Evolutionary conservation across 768 basidiomycete species (phyloP).

Genomic region (Trametes maxima): DNA sequence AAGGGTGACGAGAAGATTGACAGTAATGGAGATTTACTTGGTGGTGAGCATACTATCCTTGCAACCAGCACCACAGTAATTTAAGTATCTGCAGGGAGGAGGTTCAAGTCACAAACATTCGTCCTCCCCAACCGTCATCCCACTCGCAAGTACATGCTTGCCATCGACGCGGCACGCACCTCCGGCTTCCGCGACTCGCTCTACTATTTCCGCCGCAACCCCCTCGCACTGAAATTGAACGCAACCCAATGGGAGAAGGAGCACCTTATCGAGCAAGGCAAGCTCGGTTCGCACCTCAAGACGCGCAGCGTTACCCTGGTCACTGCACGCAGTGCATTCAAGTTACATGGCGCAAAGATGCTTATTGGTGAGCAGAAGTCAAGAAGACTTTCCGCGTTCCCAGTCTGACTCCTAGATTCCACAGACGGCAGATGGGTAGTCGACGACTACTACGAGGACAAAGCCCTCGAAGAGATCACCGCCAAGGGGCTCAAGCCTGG

Average conservation of each 20-base stretch:
- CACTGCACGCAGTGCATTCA: constrained; percentile 90
- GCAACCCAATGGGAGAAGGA: constrained; percentile 92
- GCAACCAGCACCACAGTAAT: neutral
- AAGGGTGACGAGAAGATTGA: constrained; percentile 95
- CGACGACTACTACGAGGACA: constrained; percentile 96
- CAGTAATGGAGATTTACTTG: constrained; percentile 76
- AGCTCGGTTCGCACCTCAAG: constrained; percentile 85
- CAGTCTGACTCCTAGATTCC: neutral
- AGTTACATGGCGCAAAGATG: constrained; percentile 91
- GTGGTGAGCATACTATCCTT: constrained; percentile 51
- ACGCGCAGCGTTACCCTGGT: constrained; percentile 94
- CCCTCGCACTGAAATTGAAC: constrained; percentile 86
- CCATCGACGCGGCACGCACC: constrained; percentile 95
- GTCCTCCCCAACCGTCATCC: constrained; percentile 83
- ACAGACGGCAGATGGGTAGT: constrained; percentile 89
- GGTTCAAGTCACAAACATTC: constrained; percentile 90
- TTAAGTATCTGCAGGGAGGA: constrained; percentile 56
- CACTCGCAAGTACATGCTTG: constrained; percentile 87
- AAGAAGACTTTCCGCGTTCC: neutral
- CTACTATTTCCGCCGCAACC: constrained; percentile 96
- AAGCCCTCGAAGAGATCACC: constrained; percentile 72
- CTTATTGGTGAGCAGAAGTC: constrained; percentile 62
- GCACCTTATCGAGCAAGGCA: constrained; percentile 83
- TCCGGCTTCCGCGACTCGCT: constrained; percentile 96
- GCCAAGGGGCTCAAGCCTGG: constrained; percentile 83